phyloP scores from a whole-genome alignment of 176 grass and related monocot genomes.

The Zoysia japonica region DNA sequence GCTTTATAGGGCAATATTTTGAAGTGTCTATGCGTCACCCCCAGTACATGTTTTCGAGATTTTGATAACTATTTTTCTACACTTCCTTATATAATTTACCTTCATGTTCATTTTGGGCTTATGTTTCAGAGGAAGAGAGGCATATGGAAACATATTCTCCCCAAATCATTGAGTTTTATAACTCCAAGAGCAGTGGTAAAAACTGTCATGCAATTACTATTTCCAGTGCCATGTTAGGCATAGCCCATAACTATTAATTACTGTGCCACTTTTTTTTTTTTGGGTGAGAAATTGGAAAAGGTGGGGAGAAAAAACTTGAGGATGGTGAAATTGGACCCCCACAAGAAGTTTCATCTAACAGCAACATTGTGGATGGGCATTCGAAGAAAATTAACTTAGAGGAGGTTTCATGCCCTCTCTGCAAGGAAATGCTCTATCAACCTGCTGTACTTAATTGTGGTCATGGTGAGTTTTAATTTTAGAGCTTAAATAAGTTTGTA shows the following conservation, averaged over 20 bases:
- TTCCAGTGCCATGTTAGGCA: neutral
- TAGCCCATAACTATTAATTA: conserved; percentile 20
- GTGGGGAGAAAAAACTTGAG: conserved; percentile 29
- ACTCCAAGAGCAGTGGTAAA: conserved; percentile 52
- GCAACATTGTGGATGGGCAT: conserved; percentile 18
- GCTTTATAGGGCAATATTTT: neutral
- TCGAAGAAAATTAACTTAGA: conserved; percentile 57
- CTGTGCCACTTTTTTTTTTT: conserved; percentile 6
- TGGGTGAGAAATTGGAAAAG: conserved; percentile 33
- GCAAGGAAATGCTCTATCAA: conserved; percentile 67
- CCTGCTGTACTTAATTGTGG: conserved; percentile 96
- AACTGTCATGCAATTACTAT: conserved; percentile 1
- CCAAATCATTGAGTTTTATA: conserved; percentile 58
- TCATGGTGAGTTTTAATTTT: conserved; percentile 71
- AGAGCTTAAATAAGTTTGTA: conserved; percentile 4
- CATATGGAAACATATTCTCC: conserved; percentile 51
- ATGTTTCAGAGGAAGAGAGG: conserved; percentile 71
- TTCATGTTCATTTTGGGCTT: conserved; percentile 29
- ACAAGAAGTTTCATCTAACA: conserved; percentile 40
- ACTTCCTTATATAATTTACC: conserved; percentile 32
- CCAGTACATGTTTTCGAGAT: neutral
- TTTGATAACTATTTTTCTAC: conserved; percentile 4
- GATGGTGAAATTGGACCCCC: conserved; percentile 24
- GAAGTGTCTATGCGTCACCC: neutral
- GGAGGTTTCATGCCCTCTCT: conserved; percentile 68